Conservation (phyloP, 2,329 filamentous ascomycete genomes). For the Cladosporium sp. region DNA sequence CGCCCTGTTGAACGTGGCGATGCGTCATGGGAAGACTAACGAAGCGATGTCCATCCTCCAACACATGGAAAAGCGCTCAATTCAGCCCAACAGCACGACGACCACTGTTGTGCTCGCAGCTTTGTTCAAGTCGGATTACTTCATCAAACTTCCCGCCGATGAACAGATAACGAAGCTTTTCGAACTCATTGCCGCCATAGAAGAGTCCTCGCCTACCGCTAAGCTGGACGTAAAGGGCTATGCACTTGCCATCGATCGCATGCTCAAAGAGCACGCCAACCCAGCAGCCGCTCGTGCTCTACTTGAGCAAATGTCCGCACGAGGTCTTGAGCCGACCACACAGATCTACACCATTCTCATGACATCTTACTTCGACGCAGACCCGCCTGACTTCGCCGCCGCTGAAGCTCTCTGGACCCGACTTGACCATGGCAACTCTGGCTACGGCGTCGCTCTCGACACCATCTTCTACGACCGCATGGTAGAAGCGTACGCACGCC, state of each 20-base stretch:
- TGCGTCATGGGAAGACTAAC: conserved; percentile 31
- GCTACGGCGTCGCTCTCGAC: conserved; percentile 42
- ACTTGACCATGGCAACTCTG: conserved; percentile 41
- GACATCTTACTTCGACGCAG: conserved; percentile 63
- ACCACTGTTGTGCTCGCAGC: conserved; percentile 72
- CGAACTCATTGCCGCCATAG: conserved; percentile 60
- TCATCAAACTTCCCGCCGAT: conserved; percentile 45
- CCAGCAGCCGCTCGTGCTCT: conserved; percentile 59
- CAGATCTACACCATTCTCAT: conserved; percentile 76
- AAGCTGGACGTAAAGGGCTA: conserved; percentile 65
- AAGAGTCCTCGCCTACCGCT: conserved; percentile 55
- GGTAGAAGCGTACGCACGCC: conserved; percentile 65
- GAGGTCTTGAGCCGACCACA: conserved; percentile 57
- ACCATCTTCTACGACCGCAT: conserved; percentile 69
- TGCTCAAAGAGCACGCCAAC: conserved; percentile 55
- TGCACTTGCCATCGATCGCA: conserved; percentile 67
- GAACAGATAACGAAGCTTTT: conserved; percentile 57
- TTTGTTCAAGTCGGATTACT: conserved; percentile 53
- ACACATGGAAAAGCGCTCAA: conserved; percentile 47
- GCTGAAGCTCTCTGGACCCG: conserved; percentile 61
- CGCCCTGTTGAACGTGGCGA: conserved; percentile 36
- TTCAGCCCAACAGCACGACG: conserved; percentile 59
- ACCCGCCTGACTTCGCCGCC: conserved; percentile 58
- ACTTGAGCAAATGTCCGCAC: conserved; percentile 61
- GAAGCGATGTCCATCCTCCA: conserved; percentile 43